phyloP scores from a whole-genome alignment of 176 grass and related monocot species.

The Zoysia japonica region DNA sequence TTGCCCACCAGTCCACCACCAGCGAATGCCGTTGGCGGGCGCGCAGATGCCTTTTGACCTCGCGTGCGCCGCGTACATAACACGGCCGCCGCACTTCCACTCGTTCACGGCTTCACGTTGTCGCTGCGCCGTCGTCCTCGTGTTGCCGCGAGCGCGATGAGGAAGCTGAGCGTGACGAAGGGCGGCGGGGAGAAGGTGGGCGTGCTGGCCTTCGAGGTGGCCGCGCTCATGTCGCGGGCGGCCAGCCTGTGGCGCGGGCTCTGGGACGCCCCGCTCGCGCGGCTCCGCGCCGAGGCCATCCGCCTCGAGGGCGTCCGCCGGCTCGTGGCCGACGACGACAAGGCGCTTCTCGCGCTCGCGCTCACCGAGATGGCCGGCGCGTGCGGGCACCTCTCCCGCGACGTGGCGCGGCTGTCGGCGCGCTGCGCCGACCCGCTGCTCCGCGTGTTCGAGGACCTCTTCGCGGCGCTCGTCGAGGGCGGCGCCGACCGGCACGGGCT shows the following conservation, averaged over 20 bases:
- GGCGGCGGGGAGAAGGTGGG: constrained; percentile 51
- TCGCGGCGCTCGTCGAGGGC: too few species aligned
- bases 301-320: constrained; percentile 67
- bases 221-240: constrained; percentile 56
- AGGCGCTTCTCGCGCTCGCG: too few species aligned
- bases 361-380: too few species aligned
- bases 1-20: constrained; percentile 4
- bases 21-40: constrained; percentile 3
- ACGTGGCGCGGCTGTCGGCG: too few species aligned
- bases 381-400: too few species aligned
- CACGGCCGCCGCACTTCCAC: neutral
- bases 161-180: constrained; percentile 37
- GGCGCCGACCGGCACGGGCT: too few species aligned
- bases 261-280: constrained; percentile 33
- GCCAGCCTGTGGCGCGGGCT: constrained; percentile 69
- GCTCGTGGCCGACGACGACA: constrained; percentile 55
- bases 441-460: too few species aligned
- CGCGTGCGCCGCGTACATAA: constrained; percentile 26
- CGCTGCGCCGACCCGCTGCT: too few species aligned
- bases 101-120: too few species aligned
- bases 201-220: constrained; percentile 63
- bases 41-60: constrained; percentile 20
- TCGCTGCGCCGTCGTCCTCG: too few species aligned
- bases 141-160: constrained; percentile 22
- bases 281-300: constrained; percentile 37